These are phyloP conservation scores for Monosporascus sp. DNA, from an alignment of 2,329 filamentous ascomycete species.

Conservation along the genomic window DNA sequence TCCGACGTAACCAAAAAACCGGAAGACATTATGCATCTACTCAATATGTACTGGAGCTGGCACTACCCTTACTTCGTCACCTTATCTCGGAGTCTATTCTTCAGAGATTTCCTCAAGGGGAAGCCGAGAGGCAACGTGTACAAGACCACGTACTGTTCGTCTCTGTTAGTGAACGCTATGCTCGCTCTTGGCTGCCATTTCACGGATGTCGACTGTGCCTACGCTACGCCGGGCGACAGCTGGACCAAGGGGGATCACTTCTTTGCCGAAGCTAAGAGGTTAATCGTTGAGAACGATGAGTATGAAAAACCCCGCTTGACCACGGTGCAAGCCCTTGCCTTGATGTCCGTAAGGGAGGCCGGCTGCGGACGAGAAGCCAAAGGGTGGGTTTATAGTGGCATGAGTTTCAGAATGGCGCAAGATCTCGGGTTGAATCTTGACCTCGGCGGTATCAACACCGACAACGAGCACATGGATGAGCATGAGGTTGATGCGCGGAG, in stretches of 20 bases:
- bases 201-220: slow-evolving; percentile 68
- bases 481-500: slow-evolving; percentile 82
- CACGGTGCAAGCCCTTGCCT: slow-evolving; percentile 85
- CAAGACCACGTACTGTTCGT: slow-evolving; percentile 74
- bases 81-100: slow-evolving; percentile 80
- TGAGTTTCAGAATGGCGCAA: slow-evolving; percentile 96
- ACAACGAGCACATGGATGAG: slow-evolving; percentile 60
- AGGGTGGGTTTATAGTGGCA: slow-evolving; percentile 97
- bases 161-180: slow-evolving; percentile 89
- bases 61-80: slow-evolving; percentile 96
- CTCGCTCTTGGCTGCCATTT: slow-evolving; percentile 91
- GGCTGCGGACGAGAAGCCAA: slow-evolving; percentile 91
- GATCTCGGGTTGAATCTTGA: slow-evolving; percentile 91
- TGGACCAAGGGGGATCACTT: slow-evolving; percentile 93
- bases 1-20: slow-evolving; percentile 77
- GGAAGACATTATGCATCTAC: slow-evolving; percentile 74
- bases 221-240: slow-evolving; percentile 65
- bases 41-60: slow-evolving; percentile 98
- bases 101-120: slow-evolving; percentile 75
- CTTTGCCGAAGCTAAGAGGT: slow-evolving; percentile 84
- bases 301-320: slow-evolving; percentile 84
- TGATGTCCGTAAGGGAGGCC: slow-evolving; percentile 96
- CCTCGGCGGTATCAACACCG: slow-evolving; percentile 57
- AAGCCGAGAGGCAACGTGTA: slow-evolving; percentile 47
- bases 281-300: slow-evolving; percentile 87